A percentile compares a stretch with the other conserved stretches of the same genome.
phyloP scores from a whole-genome alignment of 2,329 filamentous ascomycete genomes.

The Arthroderma sp. region DNA sequence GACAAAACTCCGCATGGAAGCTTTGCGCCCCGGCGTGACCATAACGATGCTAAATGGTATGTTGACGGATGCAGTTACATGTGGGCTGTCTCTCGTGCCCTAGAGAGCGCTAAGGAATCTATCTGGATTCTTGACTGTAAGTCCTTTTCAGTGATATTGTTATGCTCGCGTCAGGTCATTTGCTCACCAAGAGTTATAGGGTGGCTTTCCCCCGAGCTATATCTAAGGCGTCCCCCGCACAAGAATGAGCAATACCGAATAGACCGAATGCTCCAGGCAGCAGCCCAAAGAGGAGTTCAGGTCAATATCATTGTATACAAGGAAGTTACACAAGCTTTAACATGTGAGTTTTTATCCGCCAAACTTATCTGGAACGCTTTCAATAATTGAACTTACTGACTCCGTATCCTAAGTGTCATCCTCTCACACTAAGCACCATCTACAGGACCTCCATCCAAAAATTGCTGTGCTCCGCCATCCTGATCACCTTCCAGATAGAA shows the following conservation, averaged over 20 bases:
- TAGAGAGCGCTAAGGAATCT: conserved; percentile 80
- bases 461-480: conserved; percentile 87
- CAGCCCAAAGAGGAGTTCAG: conserved; percentile 83
- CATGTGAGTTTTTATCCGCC: conserved; percentile 43
- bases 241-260: conserved; percentile 74
- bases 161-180: conserved; percentile 71
- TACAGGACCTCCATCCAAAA: conserved; percentile 89
- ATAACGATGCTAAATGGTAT: conserved; percentile 91
- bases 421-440: conserved; percentile 82
- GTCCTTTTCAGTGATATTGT: not conserved
- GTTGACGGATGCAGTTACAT: conserved; percentile 93
- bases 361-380: conserved; percentile 6
- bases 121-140: conserved; percentile 95
- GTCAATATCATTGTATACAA: conserved; percentile 92
- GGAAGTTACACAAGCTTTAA: conserved; percentile 70
- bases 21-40: conserved; percentile 75
- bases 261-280: conserved; percentile 74
- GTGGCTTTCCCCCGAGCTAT: conserved; percentile 92
- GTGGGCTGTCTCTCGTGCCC: conserved; percentile 78
- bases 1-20: conserved; percentile 71
- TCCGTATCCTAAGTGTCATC: conserved; percentile 40
- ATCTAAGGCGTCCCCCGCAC: conserved; percentile 66
- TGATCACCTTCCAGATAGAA: conserved; percentile 66
- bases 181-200: conserved; percentile 64
- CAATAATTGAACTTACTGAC: not conserved